phyloP scores from a whole-genome alignment of 331 rosid genomes.

The Pyrus hybrid region DNA sequence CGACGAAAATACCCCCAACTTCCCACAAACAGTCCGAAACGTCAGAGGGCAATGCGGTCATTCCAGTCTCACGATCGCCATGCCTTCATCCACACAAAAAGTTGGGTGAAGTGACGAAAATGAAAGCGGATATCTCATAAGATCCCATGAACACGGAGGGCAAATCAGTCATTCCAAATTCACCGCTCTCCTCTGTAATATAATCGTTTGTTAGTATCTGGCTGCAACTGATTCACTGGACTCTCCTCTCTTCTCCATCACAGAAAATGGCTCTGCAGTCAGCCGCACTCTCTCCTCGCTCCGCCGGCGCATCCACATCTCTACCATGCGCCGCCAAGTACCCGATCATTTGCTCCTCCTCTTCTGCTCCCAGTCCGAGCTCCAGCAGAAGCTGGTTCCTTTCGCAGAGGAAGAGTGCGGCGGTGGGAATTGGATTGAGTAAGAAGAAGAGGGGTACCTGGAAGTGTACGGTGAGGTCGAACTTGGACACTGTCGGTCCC shows the following conservation, averaged over 20 bases:
- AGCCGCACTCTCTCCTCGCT: slow-evolving; percentile 31
- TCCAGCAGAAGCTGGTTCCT: slow-evolving; percentile 10
- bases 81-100: neutral
- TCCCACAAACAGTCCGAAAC: neutral
- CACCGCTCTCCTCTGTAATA: neutral
- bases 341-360: slow-evolving; percentile 14
- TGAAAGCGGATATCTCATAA: neutral
- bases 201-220: neutral
- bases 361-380: neutral
- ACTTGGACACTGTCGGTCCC: slow-evolving; percentile 63
- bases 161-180: neutral
- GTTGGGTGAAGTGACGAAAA: slow-evolving; percentile 3
- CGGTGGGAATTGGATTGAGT: neutral
- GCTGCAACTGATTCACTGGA: neutral
- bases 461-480: slow-evolving; percentile 36
- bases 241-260: slow-evolving; percentile 3
- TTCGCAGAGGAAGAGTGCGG: neutral
- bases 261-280: slow-evolving; percentile 45
- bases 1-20: neutral
- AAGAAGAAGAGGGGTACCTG: neutral
- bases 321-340: slow-evolving; percentile 28
- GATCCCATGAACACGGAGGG: slow-evolving; percentile 4
- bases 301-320: slow-evolving; percentile 24
- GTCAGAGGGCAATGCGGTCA: neutral
- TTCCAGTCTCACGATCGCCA: neutral